Evolutionary conservation across 768 basidiomycete species (phyloP).

Genomic region (Trametes cinnabarina): DNA sequence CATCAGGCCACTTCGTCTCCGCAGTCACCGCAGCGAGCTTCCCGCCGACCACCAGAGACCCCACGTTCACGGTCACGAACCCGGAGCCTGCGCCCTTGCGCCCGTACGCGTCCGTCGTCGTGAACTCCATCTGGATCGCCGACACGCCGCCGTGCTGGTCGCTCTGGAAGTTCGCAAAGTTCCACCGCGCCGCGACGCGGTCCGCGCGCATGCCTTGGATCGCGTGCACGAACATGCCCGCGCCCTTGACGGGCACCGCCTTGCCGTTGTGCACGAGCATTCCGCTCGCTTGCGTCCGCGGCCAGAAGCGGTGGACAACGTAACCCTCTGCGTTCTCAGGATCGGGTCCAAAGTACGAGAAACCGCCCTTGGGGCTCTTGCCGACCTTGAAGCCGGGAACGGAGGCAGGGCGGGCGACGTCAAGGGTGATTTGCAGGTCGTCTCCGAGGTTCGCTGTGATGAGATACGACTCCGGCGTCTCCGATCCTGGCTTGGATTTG

Average conservation of each 20-base stretch:
- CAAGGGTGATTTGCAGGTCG: conserved; percentile 79
- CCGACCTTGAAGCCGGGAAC: conserved; percentile 91
- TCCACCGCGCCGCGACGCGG: conserved; percentile 90
- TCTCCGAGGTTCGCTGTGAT: conserved; percentile 76
- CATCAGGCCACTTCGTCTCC: conserved; percentile 74
- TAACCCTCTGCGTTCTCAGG: conserved; percentile 72
- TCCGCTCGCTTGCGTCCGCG: conserved; percentile 60
- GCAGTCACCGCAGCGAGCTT: conserved; percentile 77
- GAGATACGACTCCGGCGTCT: conserved; percentile 73
- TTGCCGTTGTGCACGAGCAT: conserved; percentile 65
- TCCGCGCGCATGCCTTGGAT: conserved; percentile 99
- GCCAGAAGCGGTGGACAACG: conserved; percentile 92
- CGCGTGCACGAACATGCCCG: conserved; percentile 90
- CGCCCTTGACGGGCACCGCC: conserved; percentile 54
- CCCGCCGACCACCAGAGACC: conserved; percentile 76
- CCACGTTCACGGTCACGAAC: conserved; percentile 81
- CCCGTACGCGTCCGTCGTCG: conserved; percentile 77
- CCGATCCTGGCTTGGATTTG: conserved; percentile 52
- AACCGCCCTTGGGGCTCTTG: conserved; percentile 82
- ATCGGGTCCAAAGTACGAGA: conserved; percentile 82
- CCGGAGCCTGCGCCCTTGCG: conserved; percentile 78
- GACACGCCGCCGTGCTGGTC: conserved; percentile 68
- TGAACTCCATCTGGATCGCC: conserved; percentile 95
- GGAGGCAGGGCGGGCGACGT: conserved; percentile 63
- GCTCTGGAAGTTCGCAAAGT: conserved; percentile 91